Conservation (phyloP, 371 early-diverging fungal species). For the Basidiobolus meristosporus region DNA sequence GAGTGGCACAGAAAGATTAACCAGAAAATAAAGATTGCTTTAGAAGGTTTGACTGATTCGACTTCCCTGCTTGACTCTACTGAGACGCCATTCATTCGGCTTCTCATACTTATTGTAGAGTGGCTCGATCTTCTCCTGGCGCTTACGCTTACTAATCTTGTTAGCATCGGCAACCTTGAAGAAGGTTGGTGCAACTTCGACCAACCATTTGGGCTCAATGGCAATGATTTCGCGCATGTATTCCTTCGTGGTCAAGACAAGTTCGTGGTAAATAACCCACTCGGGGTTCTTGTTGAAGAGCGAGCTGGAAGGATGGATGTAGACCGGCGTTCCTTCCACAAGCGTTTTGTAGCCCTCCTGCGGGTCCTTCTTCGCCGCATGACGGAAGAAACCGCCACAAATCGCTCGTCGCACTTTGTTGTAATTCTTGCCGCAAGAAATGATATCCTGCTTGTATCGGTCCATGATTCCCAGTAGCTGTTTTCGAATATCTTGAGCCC, state of each 20-base stretch:
- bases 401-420: conserved; percentile 76
- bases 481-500: conserved; percentile 85
- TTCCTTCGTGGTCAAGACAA: conserved; percentile 92
- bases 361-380: conserved; percentile 93
- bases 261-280: conserved; percentile 95
- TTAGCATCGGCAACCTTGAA: conserved; percentile 84
- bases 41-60: conserved; percentile 66
- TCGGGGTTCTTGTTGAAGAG: conserved; percentile 91
- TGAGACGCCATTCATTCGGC: conserved; percentile 77
- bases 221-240: conserved; percentile 94
- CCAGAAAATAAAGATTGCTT: not conserved
- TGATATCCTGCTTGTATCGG: conserved; percentile 78
- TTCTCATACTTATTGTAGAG: conserved; percentile 82
- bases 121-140: conserved; percentile 71
- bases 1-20: no score
- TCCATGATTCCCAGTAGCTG: conserved; percentile 95
- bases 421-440: conserved; percentile 83
- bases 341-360: conserved; percentile 95
- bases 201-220: conserved; percentile 93
- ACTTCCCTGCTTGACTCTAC: conserved; percentile 48
- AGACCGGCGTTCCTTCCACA: conserved; percentile 85
- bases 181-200: conserved; percentile 92
- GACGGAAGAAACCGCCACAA: conserved; percentile 84
- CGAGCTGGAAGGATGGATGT: conserved; percentile 87
- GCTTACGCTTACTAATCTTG: conserved; percentile 81